phyloP scores from a whole-genome alignment of 768 basidiomycete genomes.

The Dioszegia aurantiaca region DNA sequence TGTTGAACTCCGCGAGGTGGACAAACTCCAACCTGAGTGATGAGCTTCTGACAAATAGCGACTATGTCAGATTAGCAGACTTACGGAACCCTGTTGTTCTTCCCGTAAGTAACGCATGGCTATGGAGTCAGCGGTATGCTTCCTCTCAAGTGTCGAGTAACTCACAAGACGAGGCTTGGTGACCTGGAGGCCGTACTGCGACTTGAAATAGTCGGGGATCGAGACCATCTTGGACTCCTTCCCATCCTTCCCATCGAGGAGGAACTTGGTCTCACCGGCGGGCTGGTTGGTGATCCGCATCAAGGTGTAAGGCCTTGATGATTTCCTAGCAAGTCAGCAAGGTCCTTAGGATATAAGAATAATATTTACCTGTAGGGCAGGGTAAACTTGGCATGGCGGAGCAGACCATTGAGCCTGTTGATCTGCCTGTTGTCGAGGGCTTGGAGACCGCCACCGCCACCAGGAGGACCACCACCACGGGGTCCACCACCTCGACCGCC shows the following conservation, averaged over 20 bases:
- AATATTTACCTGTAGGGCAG: constrained; percentile 40
- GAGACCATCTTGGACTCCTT: constrained; percentile 29
- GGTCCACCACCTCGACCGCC: constrained; percentile 31
- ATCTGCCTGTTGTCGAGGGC: constrained; percentile 19
- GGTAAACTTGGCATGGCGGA: constrained; percentile 44
- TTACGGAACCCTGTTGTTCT: constrained; percentile 46
- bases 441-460: constrained; percentile 25
- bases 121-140: background rate
- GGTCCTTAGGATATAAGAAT: background rate
- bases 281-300: constrained; percentile 29
- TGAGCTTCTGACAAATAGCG: background rate
- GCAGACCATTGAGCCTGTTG: constrained; percentile 35
- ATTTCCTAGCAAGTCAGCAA: constrained; percentile 7
- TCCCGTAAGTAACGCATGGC: constrained; percentile 26
- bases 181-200: constrained; percentile 37
- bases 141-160: background rate
- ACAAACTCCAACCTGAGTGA: constrained; percentile 31
- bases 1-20: constrained; percentile 38
- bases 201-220: constrained; percentile 42
- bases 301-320: constrained; percentile 6
- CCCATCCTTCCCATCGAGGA: constrained; percentile 42
- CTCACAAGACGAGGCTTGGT: constrained; percentile 39
- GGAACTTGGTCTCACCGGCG: constrained; percentile 40
- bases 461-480: constrained; percentile 25
- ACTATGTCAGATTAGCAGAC: constrained; percentile 3